A percentile compares a stretch with the other conserved stretches of the same genome.
Conservation (phyloP, 2,329 filamentous ascomycete species). For the Chaetomiaceae sp. region DNA sequence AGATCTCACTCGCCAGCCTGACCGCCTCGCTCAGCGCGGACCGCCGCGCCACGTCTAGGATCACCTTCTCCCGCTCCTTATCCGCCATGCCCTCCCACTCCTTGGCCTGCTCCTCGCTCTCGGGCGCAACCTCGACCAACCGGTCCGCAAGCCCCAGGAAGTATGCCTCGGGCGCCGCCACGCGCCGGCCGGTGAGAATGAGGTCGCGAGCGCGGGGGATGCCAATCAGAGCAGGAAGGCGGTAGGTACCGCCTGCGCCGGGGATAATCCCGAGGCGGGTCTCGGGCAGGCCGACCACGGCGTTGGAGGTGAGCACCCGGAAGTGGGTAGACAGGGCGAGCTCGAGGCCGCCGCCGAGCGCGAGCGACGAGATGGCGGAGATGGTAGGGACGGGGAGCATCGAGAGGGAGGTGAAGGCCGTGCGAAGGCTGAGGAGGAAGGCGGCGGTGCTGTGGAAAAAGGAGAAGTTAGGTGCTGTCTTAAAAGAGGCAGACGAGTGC, state of each 20-base stretch:
- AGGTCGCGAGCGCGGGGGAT: constrained; percentile 78
- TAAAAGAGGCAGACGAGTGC: not conserved
- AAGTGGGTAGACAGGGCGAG: constrained; percentile 85
- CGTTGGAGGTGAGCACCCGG: constrained; percentile 77
- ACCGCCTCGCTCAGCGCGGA: constrained; percentile 73
- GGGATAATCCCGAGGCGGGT: constrained; percentile 92
- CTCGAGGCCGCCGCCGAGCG: constrained; percentile 90
- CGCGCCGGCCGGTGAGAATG: constrained; percentile 82
- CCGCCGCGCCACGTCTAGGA: constrained; percentile 57
- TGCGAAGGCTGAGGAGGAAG: constrained; percentile 74
- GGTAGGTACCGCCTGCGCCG: constrained; percentile 87
- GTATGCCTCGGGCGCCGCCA: constrained; percentile 80
- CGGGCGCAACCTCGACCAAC: constrained; percentile 66
- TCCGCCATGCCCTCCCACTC: constrained; percentile 38
- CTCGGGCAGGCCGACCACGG: constrained; percentile 79
- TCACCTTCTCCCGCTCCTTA: constrained; percentile 31
- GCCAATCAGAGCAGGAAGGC: constrained; percentile 78
- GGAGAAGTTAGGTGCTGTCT: constrained; percentile 1
- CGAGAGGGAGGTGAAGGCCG: constrained; percentile 69
- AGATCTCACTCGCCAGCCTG: constrained; percentile 76
- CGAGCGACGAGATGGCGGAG: constrained; percentile 76
- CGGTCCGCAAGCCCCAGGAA: constrained; percentile 86
- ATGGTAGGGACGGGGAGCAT: constrained; percentile 84
- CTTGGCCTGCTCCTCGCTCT: constrained; percentile 27
- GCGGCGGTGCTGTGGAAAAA: constrained; percentile 59